A percentile compares a stretch with the other conserved stretches of the same genome.
These are phyloP conservation scores for Trichosporon sp. DNA, from an alignment of 1,284 basidiomycete species.

Conservation along the genomic window DNA sequence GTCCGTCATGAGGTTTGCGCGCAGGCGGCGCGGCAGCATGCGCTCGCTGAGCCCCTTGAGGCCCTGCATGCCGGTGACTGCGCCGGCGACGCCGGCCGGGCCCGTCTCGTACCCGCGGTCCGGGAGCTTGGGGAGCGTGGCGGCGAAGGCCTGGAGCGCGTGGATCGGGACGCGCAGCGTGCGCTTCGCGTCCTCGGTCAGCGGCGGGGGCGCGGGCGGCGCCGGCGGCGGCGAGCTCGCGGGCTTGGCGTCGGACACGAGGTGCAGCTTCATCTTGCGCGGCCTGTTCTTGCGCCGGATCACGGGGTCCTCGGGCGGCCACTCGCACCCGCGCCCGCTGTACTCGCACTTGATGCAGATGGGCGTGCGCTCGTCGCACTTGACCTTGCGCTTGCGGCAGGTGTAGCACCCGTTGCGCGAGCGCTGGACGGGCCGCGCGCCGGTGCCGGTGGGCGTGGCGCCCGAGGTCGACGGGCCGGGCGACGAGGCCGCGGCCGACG, in stretches of 20 bases:
- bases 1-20: conserved; percentile 34
- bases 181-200: conserved; percentile 9
- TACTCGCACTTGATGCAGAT: conserved; percentile 15
- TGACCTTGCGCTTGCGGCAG: conserved; percentile 30
- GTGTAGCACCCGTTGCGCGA: conserved; percentile 13
- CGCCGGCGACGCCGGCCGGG: background rate
- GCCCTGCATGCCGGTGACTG: background rate
- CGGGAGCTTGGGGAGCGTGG: conserved; percentile 17
- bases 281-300: conserved; percentile 25
- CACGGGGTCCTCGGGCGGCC: conserved; percentile 29
- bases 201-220: background rate
- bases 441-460: background rate
- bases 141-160: conserved; percentile 7
- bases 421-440: conserved; percentile 7
- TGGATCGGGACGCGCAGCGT: conserved; percentile 11
- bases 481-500: background rate
- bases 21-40: conserved; percentile 21
- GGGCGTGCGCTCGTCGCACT: conserved; percentile 18
- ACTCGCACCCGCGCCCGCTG: conserved; percentile 19
- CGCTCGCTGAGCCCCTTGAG: conserved; percentile 9
- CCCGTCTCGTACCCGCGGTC: conserved; percentile 18
- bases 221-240: background rate
- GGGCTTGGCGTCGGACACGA: conserved; percentile 1
- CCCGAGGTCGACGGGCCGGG: background rate
- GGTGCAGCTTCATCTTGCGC: conserved; percentile 12